These are phyloP conservation scores for Arthrinium puccinioides DNA, from an alignment of 2,329 filamentous ascomycete species.

Conservation along the genomic window DNA sequence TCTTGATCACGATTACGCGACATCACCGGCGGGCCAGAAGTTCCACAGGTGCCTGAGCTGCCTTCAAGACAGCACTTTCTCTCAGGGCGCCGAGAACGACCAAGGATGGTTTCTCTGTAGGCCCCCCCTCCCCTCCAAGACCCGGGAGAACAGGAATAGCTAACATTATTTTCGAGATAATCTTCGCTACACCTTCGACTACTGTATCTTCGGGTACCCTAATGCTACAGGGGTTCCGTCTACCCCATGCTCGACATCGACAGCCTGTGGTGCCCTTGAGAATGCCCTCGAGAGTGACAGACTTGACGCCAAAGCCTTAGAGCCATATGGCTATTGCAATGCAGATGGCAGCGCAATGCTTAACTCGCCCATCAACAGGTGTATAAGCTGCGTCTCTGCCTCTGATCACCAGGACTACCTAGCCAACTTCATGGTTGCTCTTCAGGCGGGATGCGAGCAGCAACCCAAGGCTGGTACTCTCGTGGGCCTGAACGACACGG, in stretches of 20 bases:
- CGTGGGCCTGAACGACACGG: conserved; percentile 35
- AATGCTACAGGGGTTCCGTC: conserved; percentile 37
- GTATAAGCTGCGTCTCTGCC: conserved; percentile 37
- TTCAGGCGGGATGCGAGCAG: conserved; percentile 44
- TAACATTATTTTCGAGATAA: conserved; percentile 35
- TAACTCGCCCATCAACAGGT: conserved; percentile 27
- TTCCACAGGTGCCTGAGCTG: conserved; percentile 44
- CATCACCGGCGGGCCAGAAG: conserved; percentile 31
- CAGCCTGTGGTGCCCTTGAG: conserved; percentile 40
- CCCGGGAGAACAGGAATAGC: not conserved
- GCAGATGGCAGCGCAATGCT: conserved; percentile 29
- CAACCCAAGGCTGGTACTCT: conserved; percentile 28
- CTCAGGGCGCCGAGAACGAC: conserved; percentile 40
- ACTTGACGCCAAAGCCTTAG: conserved; percentile 22
- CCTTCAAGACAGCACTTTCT: conserved; percentile 42
- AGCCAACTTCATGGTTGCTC: conserved; percentile 46
- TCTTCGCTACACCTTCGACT: conserved; percentile 42
- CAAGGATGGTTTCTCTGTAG: conserved; percentile 50
- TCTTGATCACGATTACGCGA: conserved; percentile 34
- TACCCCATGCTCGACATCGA: conserved; percentile 42
- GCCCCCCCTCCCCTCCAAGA: conserved; percentile 18
- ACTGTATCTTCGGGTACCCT: conserved; percentile 45
- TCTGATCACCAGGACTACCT: conserved; percentile 34
- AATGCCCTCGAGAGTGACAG: conserved; percentile 32
- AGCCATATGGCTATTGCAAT: conserved; percentile 40